Conservation (phyloP, 1,284 basidiomycete species). For the Moesziomyces sp. region DNA sequence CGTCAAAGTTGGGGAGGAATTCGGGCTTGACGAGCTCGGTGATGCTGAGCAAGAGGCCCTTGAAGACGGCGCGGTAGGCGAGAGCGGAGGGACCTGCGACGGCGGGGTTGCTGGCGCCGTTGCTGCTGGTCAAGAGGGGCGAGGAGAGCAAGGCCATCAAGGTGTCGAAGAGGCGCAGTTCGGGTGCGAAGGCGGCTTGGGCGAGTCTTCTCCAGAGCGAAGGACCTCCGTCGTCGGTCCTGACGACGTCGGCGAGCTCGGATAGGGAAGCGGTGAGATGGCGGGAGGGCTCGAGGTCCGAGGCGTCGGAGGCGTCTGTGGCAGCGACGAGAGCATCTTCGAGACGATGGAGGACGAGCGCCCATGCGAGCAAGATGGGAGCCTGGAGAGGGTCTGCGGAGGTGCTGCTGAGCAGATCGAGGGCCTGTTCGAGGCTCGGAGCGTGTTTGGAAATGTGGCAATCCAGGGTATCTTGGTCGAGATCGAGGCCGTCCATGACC, state of each 20-base stretch:
- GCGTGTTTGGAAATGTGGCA: conserved; percentile 32
- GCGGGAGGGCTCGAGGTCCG: conserved; percentile 48
- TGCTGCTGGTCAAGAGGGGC: conserved; percentile 60
- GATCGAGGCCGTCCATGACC: conserved; percentile 71
- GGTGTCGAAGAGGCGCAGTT: conserved; percentile 59
- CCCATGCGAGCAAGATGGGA: conserved; percentile 80
- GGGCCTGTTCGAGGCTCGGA: conserved; percentile 61
- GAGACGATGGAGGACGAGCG: conserved; percentile 74
- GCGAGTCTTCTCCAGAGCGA: conserved; percentile 67
- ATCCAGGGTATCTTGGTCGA: conserved; percentile 8
- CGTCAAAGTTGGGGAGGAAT: conserved; percentile 72
- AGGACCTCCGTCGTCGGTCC: conserved; percentile 53
- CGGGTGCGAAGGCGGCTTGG: conserved; percentile 65
- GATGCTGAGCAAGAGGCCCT: conserved; percentile 76
- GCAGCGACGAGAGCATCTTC: conserved; percentile 56
- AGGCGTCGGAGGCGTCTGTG: conserved; percentile 27
- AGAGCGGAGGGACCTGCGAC: conserved; percentile 82
- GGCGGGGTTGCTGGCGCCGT: conserved; percentile 63
- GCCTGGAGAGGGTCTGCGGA: conserved; percentile 74
- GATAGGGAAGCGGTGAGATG: conserved; percentile 22
- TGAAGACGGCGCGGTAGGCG: conserved; percentile 82
- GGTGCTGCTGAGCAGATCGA: conserved; percentile 73
- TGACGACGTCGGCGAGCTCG: conserved; percentile 37
- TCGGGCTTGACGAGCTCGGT: conserved; percentile 80
- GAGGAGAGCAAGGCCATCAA: conserved; percentile 61